These are phyloP conservation scores for Trypanosoma melophagium DNA, from an alignment of 208 protist species.

Conservation along the genomic window DNA sequence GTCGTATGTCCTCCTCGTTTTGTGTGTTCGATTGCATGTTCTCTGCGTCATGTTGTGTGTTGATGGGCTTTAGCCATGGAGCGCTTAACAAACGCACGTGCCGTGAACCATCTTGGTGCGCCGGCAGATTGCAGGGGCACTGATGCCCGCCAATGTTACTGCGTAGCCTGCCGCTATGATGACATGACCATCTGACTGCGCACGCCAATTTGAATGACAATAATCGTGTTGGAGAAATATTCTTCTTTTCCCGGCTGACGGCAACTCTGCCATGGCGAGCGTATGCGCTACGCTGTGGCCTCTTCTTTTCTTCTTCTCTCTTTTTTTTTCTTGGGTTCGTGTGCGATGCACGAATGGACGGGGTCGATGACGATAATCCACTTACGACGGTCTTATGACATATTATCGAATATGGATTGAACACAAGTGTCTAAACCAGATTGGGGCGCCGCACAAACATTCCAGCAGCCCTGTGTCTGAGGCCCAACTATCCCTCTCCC, in stretches of 20 bases:
- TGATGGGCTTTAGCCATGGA: no score
- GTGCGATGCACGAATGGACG: background rate
- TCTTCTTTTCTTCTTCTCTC: background rate
- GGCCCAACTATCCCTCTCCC: constrained; percentile 3
- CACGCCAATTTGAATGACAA: constrained; percentile 18
- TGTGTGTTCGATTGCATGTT: no score
- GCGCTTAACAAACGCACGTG: no score
- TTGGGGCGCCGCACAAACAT: constrained; percentile 47
- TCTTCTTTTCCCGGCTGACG: constrained; percentile 33
- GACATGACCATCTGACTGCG: constrained; percentile 26
- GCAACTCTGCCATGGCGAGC: background rate
- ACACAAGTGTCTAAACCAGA: constrained; percentile 47
- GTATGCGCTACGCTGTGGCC: background rate
- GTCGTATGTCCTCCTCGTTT: no score
- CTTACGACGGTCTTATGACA: constrained; percentile 67
- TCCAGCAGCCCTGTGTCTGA: constrained; percentile 54
- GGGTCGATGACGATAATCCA: constrained; percentile 33
- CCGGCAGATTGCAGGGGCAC: no score
- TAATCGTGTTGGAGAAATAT: constrained; percentile 29
- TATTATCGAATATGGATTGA: constrained; percentile 52
- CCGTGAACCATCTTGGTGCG: constrained; percentile 32
- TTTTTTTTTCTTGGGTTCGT: background rate
- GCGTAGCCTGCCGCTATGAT: constrained; percentile 3
- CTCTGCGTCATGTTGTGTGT: no score
- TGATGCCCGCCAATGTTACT: no score